phyloP scores from a whole-genome alignment of 148 eudicot genomes.

The Salicornia ramosissima region DNA sequence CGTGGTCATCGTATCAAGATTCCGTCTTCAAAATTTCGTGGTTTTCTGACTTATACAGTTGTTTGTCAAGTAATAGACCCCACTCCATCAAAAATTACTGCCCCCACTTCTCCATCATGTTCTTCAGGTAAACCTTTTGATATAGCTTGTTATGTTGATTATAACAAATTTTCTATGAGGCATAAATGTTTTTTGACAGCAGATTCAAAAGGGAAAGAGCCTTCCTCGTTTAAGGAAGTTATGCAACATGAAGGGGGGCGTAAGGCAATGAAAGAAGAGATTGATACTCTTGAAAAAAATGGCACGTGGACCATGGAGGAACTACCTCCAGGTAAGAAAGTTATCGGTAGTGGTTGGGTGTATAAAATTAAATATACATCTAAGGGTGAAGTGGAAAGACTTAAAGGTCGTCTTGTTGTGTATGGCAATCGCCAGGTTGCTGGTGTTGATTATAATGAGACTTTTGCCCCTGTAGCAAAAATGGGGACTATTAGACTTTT shows the following conservation, averaged over 20 bases:
- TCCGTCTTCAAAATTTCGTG: neutral
- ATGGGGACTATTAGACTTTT: no score
- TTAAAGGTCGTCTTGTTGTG: no score
- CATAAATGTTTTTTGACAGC: no score
- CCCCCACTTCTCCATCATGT: neutral
- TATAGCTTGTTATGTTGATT: constrained; percentile 15
- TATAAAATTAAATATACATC: no score
- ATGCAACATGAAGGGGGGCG: neutral
- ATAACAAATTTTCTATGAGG: no score
- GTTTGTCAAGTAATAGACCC: neutral
- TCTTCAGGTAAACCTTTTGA: constrained; percentile 13
- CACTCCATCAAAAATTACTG: neutral
- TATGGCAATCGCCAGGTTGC: no score
- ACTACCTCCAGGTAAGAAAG: no score
- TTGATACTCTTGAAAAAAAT: neutral
- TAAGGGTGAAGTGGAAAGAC: no score
- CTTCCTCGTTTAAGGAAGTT: neutral
- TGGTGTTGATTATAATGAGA: no score
- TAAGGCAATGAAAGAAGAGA: neutral
- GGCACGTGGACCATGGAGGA: neutral
- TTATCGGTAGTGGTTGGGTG: no score
- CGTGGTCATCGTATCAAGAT: no score
- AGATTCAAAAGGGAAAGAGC: neutral
- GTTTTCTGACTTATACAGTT: neutral
- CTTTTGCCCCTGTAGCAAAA: no score